Percentiles rank a stretch among this genome's conserved stretches.
Evolutionary conservation across 2,329 filamentous ascomycete species (phyloP).

Genomic region (Elsinoe batatas): DNA sequence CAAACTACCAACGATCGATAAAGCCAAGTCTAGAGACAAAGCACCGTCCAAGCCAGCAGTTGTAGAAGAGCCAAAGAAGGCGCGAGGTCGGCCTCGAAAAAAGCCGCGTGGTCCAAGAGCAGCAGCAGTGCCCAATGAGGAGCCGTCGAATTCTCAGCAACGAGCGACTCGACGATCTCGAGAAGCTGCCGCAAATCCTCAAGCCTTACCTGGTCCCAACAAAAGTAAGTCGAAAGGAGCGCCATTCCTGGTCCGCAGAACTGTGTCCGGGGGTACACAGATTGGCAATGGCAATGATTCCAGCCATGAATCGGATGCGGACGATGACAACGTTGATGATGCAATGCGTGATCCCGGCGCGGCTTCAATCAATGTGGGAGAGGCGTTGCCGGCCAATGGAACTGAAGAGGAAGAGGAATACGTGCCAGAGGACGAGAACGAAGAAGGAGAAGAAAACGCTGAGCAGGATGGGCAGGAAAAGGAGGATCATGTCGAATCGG

Average conservation of each 20-base stretch:
- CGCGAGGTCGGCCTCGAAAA: not conserved
- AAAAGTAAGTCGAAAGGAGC: not conserved
- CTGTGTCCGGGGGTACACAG: not conserved
- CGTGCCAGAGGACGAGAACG: not conserved
- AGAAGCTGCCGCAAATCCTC: not conserved
- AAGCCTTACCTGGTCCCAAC: not conserved
- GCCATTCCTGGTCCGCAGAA: not conserved
- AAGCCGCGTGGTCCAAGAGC: not conserved
- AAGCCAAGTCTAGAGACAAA: not conserved
- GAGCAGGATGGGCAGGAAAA: not conserved
- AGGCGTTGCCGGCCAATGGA: not conserved
- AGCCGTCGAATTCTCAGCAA: not conserved
- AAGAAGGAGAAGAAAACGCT: not conserved
- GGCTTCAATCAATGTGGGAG: not conserved
- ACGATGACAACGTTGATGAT: no score
- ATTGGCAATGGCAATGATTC: no score
- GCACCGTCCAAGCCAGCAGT: not conserved
- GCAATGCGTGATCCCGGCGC: no score
- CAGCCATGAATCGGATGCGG: no score
- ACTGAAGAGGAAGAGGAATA: slow-evolving; percentile 5
- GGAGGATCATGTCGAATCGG: not conserved
- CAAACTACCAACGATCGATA: not conserved
- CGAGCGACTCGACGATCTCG: not conserved
- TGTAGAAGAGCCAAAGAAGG: not conserved
- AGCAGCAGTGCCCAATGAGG: not conserved